These are phyloP conservation scores for Boletus fagicola DNA, from an alignment of 768 basidiomycete species.

Conservation along the genomic window DNA sequence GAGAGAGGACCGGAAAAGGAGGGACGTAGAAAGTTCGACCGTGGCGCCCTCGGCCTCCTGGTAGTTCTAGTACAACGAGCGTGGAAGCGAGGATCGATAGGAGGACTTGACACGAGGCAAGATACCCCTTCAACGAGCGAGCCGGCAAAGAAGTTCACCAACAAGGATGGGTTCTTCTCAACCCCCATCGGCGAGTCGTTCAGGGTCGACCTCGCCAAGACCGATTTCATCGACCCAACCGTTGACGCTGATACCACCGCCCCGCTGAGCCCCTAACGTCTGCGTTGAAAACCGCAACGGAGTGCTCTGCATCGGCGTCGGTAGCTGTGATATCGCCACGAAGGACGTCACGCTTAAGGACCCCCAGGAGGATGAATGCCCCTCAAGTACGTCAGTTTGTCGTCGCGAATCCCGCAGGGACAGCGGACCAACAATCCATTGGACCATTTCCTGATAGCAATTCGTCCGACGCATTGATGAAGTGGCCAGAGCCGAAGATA, in stretches of 20 bases:
- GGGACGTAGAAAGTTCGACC: conserved; percentile 19
- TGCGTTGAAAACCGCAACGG: conserved; percentile 24
- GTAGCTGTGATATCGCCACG: conserved; percentile 41
- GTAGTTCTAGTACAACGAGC: conserved; percentile 20
- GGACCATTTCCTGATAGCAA: background rate
- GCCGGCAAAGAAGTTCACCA: conserved; percentile 67
- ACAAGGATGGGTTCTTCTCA: conserved; percentile 68
- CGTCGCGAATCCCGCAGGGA: background rate
- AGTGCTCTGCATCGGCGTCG: conserved; percentile 3
- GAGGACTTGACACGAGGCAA: conserved; percentile 15
- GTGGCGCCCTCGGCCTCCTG: conserved; percentile 10
- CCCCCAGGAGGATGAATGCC: conserved; percentile 63
- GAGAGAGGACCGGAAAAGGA: conserved; percentile 24
- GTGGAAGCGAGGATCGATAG: background rate
- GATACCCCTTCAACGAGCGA: conserved; percentile 47
- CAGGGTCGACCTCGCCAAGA: conserved; percentile 62
- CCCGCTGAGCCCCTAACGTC: conserved; percentile 16
- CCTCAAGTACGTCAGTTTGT: conserved; percentile 14
- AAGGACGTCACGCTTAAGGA: conserved; percentile 61
- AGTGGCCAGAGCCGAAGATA: background rate
- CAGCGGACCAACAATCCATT: no score
- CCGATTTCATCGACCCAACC: conserved; percentile 52
- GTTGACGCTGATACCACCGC: conserved; percentile 29
- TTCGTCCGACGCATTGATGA: background rate
- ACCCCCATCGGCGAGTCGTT: conserved; percentile 58